A percentile compares a stretch with the other conserved stretches of the same genome.
Conservation (phyloP, 306 rosid species). For the Quercus ilex region DNA sequence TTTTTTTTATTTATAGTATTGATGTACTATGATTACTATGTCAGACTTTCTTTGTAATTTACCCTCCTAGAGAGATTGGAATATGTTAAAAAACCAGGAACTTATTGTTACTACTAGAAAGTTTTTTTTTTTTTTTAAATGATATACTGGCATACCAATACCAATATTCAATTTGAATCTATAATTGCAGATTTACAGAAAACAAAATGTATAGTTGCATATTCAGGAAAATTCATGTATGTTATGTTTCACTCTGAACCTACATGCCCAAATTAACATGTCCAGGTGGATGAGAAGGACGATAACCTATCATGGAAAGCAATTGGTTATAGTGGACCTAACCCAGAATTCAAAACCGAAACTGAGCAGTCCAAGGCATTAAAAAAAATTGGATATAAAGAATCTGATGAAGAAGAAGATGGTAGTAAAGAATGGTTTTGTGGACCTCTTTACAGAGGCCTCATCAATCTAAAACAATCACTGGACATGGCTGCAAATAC, state of each 20-base stretch:
- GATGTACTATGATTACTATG: too few species aligned
- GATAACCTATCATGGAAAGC: slow-evolving; percentile 70
- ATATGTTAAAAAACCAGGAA: too few species aligned
- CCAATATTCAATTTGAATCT: too few species aligned
- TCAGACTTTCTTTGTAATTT: too few species aligned
- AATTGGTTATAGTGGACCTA: slow-evolving; percentile 66
- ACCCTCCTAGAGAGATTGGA: too few species aligned
- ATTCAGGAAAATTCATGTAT: background rate
- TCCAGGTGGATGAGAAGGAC: slow-evolving; percentile 59
- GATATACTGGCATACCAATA: too few species aligned
- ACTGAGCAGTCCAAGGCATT: background rate
- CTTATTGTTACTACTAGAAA: too few species aligned
- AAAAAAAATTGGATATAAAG: slow-evolving; percentile 20
- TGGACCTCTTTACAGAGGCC: slow-evolving; percentile 70
- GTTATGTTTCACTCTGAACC: background rate
- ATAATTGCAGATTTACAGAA: too few species aligned
- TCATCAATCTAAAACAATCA: slow-evolving; percentile 41
- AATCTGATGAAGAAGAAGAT: slow-evolving; percentile 16
- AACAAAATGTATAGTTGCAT: background rate
- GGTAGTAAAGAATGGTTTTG: slow-evolving; percentile 27
- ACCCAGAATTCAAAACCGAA: slow-evolving; percentile 55
- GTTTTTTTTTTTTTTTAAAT: too few species aligned
- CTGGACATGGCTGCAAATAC: slow-evolving; percentile 34
- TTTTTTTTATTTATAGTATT: too few species aligned
- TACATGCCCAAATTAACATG: background rate